phyloP scores from a whole-genome alignment of 2,329 filamentous ascomycete species.

The Paraphoma chrysanthemicola region DNA sequence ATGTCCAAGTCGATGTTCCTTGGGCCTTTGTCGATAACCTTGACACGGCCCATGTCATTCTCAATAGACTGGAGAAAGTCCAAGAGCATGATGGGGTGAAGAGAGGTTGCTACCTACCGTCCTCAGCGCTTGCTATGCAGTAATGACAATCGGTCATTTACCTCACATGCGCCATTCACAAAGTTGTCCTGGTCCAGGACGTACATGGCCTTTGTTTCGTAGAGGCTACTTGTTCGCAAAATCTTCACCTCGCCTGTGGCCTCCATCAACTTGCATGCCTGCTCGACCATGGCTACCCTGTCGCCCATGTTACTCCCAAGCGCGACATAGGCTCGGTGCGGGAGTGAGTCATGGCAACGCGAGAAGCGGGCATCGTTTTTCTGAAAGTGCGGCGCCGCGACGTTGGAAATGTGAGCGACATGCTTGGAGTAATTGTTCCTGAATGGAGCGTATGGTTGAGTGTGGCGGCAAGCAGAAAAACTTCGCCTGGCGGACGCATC shows the following conservation, averaged over 20 bases:
- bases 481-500: not conserved
- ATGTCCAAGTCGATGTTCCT: conserved; percentile 96
- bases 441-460: not conserved
- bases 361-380: conserved; percentile 11
- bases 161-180: conserved; percentile 91
- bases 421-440: not conserved
- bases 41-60: conserved; percentile 76
- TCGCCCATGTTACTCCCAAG: conserved; percentile 93
- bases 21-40: conserved; percentile 90
- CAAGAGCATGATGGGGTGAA: conserved; percentile 77
- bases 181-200: conserved; percentile 87
- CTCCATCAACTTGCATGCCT: conserved; percentile 80
- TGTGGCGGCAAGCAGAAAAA: not conserved
- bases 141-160: conserved; percentile 52
- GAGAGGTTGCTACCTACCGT: conserved; percentile 76
- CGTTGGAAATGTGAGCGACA: not conserved
- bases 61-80: conserved; percentile 87
- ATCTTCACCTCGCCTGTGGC: conserved; percentile 71
- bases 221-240: conserved; percentile 82
- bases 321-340: conserved; percentile 75
- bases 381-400: not conserved
- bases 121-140: conserved; percentile 6
- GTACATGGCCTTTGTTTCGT: conserved; percentile 98
- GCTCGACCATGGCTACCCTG: conserved; percentile 82
- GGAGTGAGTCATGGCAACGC: conserved; percentile 16